A percentile compares a stretch with the other conserved stretches of the same genome.
phyloP scores from a whole-genome alignment of 176 grass and related monocot species.

The Olyra latifolia region DNA sequence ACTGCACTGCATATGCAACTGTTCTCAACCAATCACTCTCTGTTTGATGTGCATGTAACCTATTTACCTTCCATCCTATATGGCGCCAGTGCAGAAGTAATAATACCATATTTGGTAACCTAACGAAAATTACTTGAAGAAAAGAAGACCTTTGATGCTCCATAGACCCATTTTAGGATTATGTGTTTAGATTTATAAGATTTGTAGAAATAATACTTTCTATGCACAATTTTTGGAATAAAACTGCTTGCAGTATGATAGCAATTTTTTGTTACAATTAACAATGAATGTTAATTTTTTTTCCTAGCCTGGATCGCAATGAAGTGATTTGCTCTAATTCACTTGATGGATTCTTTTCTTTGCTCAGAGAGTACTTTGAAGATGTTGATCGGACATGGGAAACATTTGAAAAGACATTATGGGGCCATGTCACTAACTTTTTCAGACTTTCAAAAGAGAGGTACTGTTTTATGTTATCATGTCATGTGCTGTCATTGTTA shows the following conservation, averaged over 20 bases:
- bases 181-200: background rate
- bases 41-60: slow-evolving; percentile 13
- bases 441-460: slow-evolving; percentile 94
- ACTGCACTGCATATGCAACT: slow-evolving; percentile 1
- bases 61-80: slow-evolving; percentile 1
- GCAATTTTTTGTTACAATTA: background rate
- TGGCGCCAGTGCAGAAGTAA: background rate
- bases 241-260: slow-evolving; percentile 7
- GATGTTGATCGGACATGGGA: slow-evolving; percentile 96
- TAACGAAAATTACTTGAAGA: slow-evolving; percentile 25
- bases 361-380: slow-evolving; percentile 96
- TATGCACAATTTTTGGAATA: background rate
- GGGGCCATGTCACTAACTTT: slow-evolving; percentile 79
- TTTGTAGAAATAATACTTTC: background rate
- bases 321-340: background rate
- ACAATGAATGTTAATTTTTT: background rate
- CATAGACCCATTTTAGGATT: background rate
- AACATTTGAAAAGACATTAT: slow-evolving; percentile 96
- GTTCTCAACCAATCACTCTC: background rate
- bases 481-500: background rate
- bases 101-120: background rate
- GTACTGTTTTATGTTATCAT: slow-evolving; percentile 41
- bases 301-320: slow-evolving; percentile 15
- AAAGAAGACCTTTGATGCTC: slow-evolving; percentile 7
- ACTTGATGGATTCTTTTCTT: slow-evolving; percentile 42